Percentiles rank a stretch among this genome's conserved stretches.
These are phyloP conservation scores for Stephania cephalantha DNA, from an alignment of 164 flowering plant species.

Conservation along the genomic window DNA sequence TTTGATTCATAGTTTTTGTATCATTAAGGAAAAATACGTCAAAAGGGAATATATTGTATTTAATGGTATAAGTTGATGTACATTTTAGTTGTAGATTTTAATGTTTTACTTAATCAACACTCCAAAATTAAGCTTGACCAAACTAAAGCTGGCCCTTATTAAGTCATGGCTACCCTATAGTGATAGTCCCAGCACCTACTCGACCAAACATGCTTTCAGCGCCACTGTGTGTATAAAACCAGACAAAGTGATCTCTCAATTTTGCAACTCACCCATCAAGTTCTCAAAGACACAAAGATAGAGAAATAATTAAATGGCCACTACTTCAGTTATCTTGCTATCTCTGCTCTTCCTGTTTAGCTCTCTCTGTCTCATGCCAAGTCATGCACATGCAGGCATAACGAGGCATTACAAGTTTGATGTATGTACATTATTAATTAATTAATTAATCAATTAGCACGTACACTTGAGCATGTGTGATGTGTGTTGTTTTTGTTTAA, in stretches of 20 bases:
- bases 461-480: background rate
- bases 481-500: background rate
- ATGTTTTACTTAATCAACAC: background rate
- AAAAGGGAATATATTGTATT: background rate
- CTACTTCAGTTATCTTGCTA: background rate
- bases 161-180: background rate
- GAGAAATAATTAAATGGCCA: conserved; percentile 7
- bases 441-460: background rate
- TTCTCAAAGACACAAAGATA: background rate
- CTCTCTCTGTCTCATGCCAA: background rate
- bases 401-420: conserved; percentile 41
- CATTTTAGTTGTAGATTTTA: background rate
- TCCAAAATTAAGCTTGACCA: background rate
- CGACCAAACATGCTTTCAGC: conserved; percentile 1
- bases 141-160: background rate
- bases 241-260: background rate
- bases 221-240: conserved; percentile 8
- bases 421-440: conserved; percentile 19
- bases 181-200: conserved; percentile 7
- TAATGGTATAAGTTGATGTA: too few species aligned
- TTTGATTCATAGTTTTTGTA: background rate
- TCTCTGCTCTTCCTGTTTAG: background rate
- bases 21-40: background rate
- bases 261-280: background rate
- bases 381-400: conserved; percentile 14